Conservation (phyloP, 2,329 filamentous ascomycete species). For the Diaporthe sp. region DNA sequence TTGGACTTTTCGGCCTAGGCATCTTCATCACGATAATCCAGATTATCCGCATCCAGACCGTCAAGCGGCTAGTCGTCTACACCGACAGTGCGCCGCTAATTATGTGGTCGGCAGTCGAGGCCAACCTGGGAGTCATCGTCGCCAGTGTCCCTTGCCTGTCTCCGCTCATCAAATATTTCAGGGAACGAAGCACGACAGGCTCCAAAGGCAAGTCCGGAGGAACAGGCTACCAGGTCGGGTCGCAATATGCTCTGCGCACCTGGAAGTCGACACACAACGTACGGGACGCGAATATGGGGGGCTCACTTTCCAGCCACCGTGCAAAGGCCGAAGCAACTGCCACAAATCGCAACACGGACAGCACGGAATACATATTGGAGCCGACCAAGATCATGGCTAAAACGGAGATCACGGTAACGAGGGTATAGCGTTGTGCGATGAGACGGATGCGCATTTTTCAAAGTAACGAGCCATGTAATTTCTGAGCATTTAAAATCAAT, state of each 20-base stretch:
- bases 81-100: conserved; percentile 58
- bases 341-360: not conserved
- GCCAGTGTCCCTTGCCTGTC: conserved; percentile 50
- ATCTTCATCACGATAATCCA: conserved; percentile 66
- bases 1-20: conserved; percentile 62
- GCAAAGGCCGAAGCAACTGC: conserved; percentile 5
- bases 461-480: not conserved
- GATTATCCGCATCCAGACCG: conserved; percentile 64
- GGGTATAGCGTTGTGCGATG: not conserved
- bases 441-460: too few species aligned
- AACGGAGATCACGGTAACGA: conserved; percentile 28
- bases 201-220: conserved; percentile 18
- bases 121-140: conserved; percentile 37
- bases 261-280: conserved; percentile 11
- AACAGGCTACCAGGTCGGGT: conserved; percentile 25
- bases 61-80: conserved; percentile 59
- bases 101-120: conserved; percentile 36
- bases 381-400: conserved; percentile 24
- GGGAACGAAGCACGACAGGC: conserved; percentile 12
- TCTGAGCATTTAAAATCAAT: not conserved
- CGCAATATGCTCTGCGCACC: conserved; percentile 20
- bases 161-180: conserved; percentile 56
- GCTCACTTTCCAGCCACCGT: not conserved
- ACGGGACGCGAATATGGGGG: not conserved
- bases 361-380: conserved; percentile 27